phyloP scores from a whole-genome alignment of 2,329 filamentous ascomycete genomes.

The Setomelanomma holmii region DNA sequence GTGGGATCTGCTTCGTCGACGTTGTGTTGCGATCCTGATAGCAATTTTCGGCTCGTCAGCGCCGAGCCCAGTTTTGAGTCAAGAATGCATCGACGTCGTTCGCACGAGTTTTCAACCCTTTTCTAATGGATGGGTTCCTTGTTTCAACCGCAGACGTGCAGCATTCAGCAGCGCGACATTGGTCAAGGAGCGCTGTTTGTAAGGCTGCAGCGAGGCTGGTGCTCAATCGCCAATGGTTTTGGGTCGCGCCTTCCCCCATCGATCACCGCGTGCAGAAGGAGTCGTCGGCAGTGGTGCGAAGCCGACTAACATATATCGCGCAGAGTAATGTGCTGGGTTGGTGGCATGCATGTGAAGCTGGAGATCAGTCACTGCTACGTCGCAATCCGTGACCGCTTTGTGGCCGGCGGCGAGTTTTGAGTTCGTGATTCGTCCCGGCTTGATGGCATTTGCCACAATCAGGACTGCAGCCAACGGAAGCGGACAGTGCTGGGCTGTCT shows the following conservation, averaged over 20 bases:
- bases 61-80: conserved; percentile 28
- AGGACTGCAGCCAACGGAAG: not conserved
- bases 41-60: conserved; percentile 10
- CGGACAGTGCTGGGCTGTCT: not conserved
- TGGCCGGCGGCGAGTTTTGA: conserved; percentile 31
- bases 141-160: conserved; percentile 5
- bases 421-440: conserved; percentile 13
- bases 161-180: conserved; percentile 1
- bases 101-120: conserved; percentile 2
- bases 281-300: conserved; percentile 11
- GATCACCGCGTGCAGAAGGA: conserved; percentile 13
- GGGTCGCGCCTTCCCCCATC: conserved; percentile 9
- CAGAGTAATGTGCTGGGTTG: conserved; percentile 6
- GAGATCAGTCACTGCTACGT: conserved; percentile 12
- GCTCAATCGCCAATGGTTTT: conserved; percentile 1
- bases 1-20: conserved; percentile 32
- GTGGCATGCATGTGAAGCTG: conserved; percentile 8
- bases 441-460: conserved; percentile 16
- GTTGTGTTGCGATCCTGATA: conserved; percentile 7
- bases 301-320: conserved; percentile 7
- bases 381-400: conserved; percentile 26
- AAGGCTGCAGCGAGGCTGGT: conserved; percentile 7
- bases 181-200: not conserved
- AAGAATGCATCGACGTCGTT: conserved; percentile 7
- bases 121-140: conserved; percentile 20